These are phyloP conservation scores for Bondarzewia mesenterica DNA, from an alignment of 1,284 basidiomycete genomes.

Conservation along the genomic window DNA sequence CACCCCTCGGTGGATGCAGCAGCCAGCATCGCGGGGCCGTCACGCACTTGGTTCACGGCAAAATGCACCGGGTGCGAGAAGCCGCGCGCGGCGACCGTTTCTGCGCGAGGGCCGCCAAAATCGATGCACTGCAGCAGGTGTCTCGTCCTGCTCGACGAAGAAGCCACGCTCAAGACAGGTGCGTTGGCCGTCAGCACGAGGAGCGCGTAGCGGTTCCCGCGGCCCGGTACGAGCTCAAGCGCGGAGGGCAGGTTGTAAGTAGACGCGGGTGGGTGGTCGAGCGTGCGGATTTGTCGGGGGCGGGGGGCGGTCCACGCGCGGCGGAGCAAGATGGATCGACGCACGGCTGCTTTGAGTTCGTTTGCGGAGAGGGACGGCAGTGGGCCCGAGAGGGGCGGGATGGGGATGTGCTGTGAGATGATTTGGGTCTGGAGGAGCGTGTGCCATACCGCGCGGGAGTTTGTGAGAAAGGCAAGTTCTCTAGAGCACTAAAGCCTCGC, in stretches of 20 bases:
- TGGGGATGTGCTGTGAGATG: conserved; percentile 5
- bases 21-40: neutral
- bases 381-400: conserved; percentile 5
- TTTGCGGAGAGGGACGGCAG: conserved; percentile 2
- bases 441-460: conserved; percentile 8
- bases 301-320: conserved; percentile 3
- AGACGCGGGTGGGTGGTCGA: neutral
- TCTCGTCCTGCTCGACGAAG: neutral
- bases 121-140: conserved; percentile 4
- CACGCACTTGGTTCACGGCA: neutral
- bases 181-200: neutral
- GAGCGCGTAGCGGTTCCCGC: conserved; percentile 1
- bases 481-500: conserved; percentile 1
- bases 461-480: conserved; percentile 2
- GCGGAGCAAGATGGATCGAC: conserved; percentile 2
- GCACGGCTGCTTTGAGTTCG: conserved; percentile 1
- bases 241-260: neutral
- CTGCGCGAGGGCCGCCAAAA: neutral
- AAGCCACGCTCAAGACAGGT: neutral
- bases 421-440: conserved; percentile 2
- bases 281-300: neutral
- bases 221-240: neutral
- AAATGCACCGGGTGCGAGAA: neutral
- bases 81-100: neutral
- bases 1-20: neutral